phyloP scores from a whole-genome alignment of 495 filamentous ascomycete species.

The Penicillium canescens region DNA sequence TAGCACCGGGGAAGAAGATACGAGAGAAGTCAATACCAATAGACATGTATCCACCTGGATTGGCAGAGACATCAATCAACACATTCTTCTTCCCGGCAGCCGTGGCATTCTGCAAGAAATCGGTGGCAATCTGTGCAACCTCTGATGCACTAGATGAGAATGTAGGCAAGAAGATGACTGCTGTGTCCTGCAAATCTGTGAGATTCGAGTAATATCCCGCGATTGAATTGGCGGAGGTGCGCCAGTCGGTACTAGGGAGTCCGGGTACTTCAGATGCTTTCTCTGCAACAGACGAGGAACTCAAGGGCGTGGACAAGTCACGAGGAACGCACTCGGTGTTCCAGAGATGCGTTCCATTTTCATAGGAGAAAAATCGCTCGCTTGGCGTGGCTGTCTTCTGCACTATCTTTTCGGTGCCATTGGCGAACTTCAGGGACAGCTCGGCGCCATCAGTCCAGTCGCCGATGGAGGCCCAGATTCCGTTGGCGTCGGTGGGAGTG shows the following conservation, averaged over 20 bases:
- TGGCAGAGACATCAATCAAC: slow-evolving; percentile 57
- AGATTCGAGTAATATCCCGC: slow-evolving; percentile 40
- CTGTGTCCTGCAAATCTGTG: slow-evolving; percentile 31
- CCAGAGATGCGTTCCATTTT: slow-evolving; percentile 23
- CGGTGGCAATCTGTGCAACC: slow-evolving; percentile 21
- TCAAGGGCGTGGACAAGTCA: slow-evolving; percentile 6
- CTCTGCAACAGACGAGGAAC: slow-evolving; percentile 45
- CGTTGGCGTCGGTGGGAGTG: slow-evolving; percentile 18
- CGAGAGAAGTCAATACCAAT: slow-evolving; percentile 29
- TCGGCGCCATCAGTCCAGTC: slow-evolving; percentile 25
- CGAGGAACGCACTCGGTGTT: slow-evolving; percentile 23
- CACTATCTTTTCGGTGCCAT: slow-evolving; percentile 19
- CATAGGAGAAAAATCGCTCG: slow-evolving; percentile 24
- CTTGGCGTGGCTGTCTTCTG: slow-evolving; percentile 19
- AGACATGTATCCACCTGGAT: slow-evolving; percentile 49
- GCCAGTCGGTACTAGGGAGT: slow-evolving; percentile 61
- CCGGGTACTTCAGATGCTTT: slow-evolving; percentile 43
- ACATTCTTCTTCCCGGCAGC: slow-evolving; percentile 44
- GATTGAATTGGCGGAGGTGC: slow-evolving; percentile 29
- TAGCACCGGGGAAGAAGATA: slow-evolving; percentile 37
- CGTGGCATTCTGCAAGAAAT: slow-evolving; percentile 39
- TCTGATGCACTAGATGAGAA: slow-evolving; percentile 28
- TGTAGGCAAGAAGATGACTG: slow-evolving; percentile 39
- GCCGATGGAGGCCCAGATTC: slow-evolving; percentile 22
- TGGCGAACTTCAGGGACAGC: slow-evolving; percentile 18